Base-by-base conservation (phyloP, 1,284 basidiomycete genomes). In the Neonothopanus nambi region DNA sequence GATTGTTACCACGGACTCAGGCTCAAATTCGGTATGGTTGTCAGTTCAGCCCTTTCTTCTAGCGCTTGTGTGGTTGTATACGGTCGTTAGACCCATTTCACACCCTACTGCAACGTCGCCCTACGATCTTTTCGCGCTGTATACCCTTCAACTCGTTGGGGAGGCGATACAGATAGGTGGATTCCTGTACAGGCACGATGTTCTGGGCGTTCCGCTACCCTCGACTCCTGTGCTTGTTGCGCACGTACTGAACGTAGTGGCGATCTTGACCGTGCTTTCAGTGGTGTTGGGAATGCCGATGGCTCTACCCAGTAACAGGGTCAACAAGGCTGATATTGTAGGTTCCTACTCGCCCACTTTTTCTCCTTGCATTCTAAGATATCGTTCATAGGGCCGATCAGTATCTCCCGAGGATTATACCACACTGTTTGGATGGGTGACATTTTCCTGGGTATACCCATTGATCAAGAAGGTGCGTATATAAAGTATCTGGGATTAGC, bases 361-460 rank as follows among this genome's bases (percentile, higher is more conserved):
- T 8, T 40, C 44, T n/a, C 5, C 23, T 15, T 37, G 12, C 52
- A 35, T 17, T 35, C 7, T 38, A 35, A 45, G 44, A 12, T 39
- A 38, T 24, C 33, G 38, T 55, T 36, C 36, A 21, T 48, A 85
- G 84, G 82, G 81, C 7, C 62, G 69, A 51, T 66, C 76, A n/a
- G 63, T 85, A 38, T 75, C 80, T 0, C 82, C 82, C 0, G 93
- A 95, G 65, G 91, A 94, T 63, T 85, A 86, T 58, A 87, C 88
- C 3, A 78, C 84, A 0, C 74, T 95, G 0, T 85, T 79, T 70
- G 78, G 82, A 5, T 93, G 91, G 88, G 70, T 89, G n/a, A 84
- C 87, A 0, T 95, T 94, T 70, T 70, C 65, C 24, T 95, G 92
- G 93, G 76, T 94, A 42, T 77, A 80, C 55, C 82, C 85, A 0